Evolutionary conservation across 352 stramenopile species (phyloP).

Genomic region (Achlya hypogyna): DNA sequence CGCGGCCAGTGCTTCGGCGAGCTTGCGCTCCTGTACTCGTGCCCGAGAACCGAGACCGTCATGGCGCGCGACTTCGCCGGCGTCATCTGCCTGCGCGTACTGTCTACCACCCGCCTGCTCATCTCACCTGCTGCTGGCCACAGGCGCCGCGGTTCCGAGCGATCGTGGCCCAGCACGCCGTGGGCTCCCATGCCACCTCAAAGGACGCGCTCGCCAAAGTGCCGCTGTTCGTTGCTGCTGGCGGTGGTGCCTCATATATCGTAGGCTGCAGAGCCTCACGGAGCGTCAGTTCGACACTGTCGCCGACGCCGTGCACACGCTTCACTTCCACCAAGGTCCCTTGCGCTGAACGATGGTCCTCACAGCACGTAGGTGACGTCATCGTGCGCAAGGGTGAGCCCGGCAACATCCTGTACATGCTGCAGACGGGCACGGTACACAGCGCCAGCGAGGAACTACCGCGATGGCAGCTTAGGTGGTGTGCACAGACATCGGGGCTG

Average conservation of each 20-base stretch:
- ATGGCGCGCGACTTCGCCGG: conserved; percentile 26
- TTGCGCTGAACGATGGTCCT: conserved; percentile 7
- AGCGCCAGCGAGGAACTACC: not conserved
- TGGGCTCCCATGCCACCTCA: conserved; percentile 35
- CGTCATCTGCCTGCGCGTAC: conserved; percentile 8
- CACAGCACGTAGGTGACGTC: conserved; percentile 33
- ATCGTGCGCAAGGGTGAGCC: conserved; percentile 73
- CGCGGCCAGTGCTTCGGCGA: conserved; percentile 42
- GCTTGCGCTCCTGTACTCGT: conserved; percentile 44
- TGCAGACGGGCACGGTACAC: conserved; percentile 41
- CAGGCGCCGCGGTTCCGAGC: conserved; percentile 44
- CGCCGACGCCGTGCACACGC: conserved; percentile 32
- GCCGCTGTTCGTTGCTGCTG: conserved; percentile 21
- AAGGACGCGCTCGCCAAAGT: conserved; percentile 39
- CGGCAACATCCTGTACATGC: conserved; percentile 73
- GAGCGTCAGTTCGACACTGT: conserved; percentile 37
- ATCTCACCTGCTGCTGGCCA: no score
- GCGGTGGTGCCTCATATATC: no score
- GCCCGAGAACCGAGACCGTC: conserved; percentile 41
- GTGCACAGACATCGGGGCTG: conserved; percentile 47
- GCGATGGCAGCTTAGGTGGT: conserved; percentile 22
- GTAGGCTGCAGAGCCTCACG: conserved; percentile 29
- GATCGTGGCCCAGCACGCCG: conserved; percentile 34
- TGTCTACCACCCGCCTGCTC: not conserved
- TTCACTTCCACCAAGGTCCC: conserved; percentile 32